Percentiles rank a stretch among this genome's conserved stretches.
Evolutionary conservation across 768 basidiomycete genomes (phyloP).

Genomic region (Daedaleopsis sinensis): DNA sequence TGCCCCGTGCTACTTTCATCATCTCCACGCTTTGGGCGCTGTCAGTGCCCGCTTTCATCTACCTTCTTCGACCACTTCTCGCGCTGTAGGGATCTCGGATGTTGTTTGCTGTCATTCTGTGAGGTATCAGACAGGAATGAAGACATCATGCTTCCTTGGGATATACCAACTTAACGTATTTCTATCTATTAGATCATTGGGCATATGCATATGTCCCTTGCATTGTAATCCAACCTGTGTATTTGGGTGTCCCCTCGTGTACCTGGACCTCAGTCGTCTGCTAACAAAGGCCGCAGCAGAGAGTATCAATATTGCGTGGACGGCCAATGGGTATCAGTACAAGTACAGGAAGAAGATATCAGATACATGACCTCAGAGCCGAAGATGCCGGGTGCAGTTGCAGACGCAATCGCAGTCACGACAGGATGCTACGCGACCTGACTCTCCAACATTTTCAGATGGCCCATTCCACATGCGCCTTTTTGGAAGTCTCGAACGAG

Average conservation of each 20-base stretch:
- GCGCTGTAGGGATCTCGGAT: background rate
- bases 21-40: background rate
- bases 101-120: background rate
- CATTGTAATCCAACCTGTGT: background rate
- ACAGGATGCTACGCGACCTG: conserved; percentile 11
- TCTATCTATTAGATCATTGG: conserved; percentile 6
- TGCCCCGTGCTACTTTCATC: background rate
- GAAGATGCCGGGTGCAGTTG: background rate
- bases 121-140: background rate
- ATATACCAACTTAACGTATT: conserved; percentile 3
- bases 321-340: background rate
- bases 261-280: background rate
- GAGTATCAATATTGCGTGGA: background rate
- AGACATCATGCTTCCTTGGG: background rate
- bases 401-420: no score
- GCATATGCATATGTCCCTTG: background rate
- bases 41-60: conserved; percentile 1
- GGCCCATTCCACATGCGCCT: conserved; percentile 70
- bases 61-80: background rate
- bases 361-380: background rate
- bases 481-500: conserved; percentile 62
- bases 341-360: background rate
- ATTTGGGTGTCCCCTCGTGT: background rate
- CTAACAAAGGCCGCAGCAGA: background rate
- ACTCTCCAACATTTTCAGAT: conserved; percentile 59